Conservation (phyloP, 1,284 basidiomycete genomes). For the Pholiota adiposa region DNA sequence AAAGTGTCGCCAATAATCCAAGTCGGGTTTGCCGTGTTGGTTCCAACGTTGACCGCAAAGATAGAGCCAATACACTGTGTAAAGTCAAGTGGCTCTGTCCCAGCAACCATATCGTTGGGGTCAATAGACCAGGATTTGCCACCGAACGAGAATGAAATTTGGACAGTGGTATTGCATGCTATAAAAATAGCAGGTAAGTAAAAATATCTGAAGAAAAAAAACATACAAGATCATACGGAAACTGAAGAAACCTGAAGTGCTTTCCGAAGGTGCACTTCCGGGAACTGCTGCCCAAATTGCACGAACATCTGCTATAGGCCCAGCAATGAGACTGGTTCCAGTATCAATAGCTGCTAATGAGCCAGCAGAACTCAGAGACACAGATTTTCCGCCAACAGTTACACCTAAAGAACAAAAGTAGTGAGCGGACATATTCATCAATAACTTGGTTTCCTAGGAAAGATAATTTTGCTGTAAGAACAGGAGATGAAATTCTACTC, state of each 20-base stretch:
- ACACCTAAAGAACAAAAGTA: conserved; percentile 41
- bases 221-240: conserved; percentile 57
- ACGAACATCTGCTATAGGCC: conserved; percentile 54
- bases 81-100: conserved; percentile 41
- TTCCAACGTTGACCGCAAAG: conserved; percentile 68
- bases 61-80: conserved; percentile 74
- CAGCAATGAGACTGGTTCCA: conserved; percentile 77
- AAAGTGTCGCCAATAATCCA: conserved; percentile 87
- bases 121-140: conserved; percentile 75
- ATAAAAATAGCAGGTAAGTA: conserved; percentile 9
- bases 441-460: too few relatives aligned
- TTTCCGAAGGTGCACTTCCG: conserved; percentile 41
- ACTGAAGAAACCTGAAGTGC: conserved; percentile 60
- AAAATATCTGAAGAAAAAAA: not conserved
- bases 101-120: conserved; percentile 78
- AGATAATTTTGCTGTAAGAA: too few relatives aligned
- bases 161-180: conserved; percentile 61
- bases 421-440: not conserved
- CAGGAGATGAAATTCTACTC: conserved; percentile 24
- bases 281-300: conserved; percentile 63
- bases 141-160: conserved; percentile 71
- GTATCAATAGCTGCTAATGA: conserved; percentile 71
- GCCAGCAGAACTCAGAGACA: conserved; percentile 44
- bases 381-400: conserved; percentile 56
- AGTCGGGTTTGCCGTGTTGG: conserved; percentile 51